Evolutionary conservation across 169 alveolate genomes (phyloP).

Genomic region (Plasmodium adleri): DNA sequence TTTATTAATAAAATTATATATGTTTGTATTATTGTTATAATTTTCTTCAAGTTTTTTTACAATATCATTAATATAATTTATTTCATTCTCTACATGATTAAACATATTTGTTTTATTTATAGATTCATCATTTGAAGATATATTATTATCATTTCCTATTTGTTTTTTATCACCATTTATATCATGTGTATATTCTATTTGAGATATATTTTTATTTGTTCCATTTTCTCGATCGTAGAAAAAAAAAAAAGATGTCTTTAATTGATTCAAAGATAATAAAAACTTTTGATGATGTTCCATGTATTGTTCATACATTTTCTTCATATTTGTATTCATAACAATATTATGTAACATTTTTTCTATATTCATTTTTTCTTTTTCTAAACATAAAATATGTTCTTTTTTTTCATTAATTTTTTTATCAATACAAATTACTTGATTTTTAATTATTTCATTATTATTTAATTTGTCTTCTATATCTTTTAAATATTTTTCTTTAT

Average conservation of each 20-base stretch:
- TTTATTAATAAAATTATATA: constrained; percentile 20
- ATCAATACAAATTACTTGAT: constrained; percentile 25
- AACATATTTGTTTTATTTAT: too few relatives aligned
- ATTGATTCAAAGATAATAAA: constrained; percentile 1
- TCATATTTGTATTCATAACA: constrained; percentile 53
- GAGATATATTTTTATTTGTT: background rate
- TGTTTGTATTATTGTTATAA: constrained; percentile 11
- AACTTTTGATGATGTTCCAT: constrained; percentile 27
- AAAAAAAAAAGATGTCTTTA: background rate
- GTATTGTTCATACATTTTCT: constrained; percentile 45
- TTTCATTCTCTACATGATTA: background rate
- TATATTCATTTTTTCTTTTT: constrained; percentile 59
- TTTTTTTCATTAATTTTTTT: constrained; percentile 34
- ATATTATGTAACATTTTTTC: constrained; percentile 58
- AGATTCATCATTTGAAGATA: too few relatives aligned
- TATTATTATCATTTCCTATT: too few relatives aligned
- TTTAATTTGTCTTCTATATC: constrained; percentile 11
- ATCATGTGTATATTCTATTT: background rate
- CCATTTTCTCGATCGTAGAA: background rate
- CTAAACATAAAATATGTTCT: constrained; percentile 52
- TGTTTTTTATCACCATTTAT: background rate
- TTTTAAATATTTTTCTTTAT: constrained; percentile 5
- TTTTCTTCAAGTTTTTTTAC: constrained; percentile 18
- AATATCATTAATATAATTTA: constrained; percentile 8
- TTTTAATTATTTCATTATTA: constrained; percentile 44